Percentiles rank a stretch among this genome's conserved stretches.
phyloP scores from a whole-genome alignment of 2,329 filamentous ascomycete species.

The Cordyceps javanica region DNA sequence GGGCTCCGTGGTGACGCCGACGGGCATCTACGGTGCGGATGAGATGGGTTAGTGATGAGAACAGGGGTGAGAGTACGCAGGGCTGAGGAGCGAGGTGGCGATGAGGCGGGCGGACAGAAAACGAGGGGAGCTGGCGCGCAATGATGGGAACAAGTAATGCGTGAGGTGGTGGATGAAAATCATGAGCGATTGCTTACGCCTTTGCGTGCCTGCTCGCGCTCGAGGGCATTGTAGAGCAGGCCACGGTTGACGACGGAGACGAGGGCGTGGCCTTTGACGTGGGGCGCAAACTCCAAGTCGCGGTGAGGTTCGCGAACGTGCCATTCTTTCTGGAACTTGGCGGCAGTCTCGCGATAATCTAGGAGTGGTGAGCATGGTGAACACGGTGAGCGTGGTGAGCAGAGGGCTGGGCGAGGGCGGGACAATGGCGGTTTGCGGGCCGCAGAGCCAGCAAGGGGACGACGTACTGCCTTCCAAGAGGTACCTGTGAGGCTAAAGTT shows the following conservation, averaged over 20 bases:
- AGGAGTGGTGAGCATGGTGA: conserved; percentile 20
- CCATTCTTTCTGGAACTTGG: conserved; percentile 65
- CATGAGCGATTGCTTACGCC: conserved; percentile 37
- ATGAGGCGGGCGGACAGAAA: too few relatives aligned
- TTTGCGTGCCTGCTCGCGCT: conserved; percentile 46
- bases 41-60: conserved; percentile 2
- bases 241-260: conserved; percentile 59
- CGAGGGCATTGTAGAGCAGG: conserved; percentile 53
- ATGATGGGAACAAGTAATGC: not conserved
- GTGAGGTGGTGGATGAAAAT: not conserved
- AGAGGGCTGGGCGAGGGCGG: conserved; percentile 1
- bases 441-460: conserved; percentile 22
- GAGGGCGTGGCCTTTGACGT: conserved; percentile 59
- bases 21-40: conserved; percentile 42
- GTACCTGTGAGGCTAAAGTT: conserved; percentile 38
- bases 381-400: conserved; percentile 12
- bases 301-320: conserved; percentile 56
- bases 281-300: conserved; percentile 56
- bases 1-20: conserved; percentile 40
- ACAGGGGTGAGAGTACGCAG: not conserved
- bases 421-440: not conserved
- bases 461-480: conserved; percentile 55
- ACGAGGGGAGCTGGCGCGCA: not conserved
- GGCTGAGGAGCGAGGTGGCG: conserved; percentile 9
- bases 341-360: conserved; percentile 63